phyloP scores from a whole-genome alignment of 345 rosid species.

The Laguncularia racemosa region DNA sequence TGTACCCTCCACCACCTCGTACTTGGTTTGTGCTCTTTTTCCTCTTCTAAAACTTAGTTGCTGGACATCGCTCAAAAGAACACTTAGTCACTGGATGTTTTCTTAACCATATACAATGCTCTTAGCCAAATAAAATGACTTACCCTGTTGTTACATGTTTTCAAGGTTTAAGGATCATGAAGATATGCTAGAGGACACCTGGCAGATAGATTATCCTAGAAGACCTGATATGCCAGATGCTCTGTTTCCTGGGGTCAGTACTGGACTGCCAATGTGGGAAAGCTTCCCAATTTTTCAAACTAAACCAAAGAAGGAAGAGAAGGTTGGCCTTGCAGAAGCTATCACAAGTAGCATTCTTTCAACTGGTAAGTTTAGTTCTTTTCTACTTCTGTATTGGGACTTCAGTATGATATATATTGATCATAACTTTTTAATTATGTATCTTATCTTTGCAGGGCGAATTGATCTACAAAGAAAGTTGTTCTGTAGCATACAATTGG shows the following conservation, averaged over 20 bases:
- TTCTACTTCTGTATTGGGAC: neutral
- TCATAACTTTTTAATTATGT: slow-evolving; percentile 7
- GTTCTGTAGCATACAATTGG: slow-evolving; percentile 84
- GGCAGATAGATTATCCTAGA: slow-evolving; percentile 74
- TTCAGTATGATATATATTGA: slow-evolving; percentile 1
- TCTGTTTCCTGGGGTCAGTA: slow-evolving; percentile 36
- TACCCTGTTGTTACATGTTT: neutral
- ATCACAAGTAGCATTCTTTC: slow-evolving; percentile 80
- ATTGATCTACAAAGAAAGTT: slow-evolving; percentile 85
- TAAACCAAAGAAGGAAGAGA: slow-evolving; percentile 90
- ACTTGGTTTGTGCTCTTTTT: slow-evolving; percentile 44
- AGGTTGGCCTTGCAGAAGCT: slow-evolving; percentile 94
- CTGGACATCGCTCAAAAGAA: too few relatives aligned
- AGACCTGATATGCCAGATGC: slow-evolving; percentile 50
- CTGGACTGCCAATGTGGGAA: slow-evolving; percentile 83
- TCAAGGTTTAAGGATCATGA: slow-evolving; percentile 79
- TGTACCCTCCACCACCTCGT: slow-evolving; percentile 79
- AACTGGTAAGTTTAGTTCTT: slow-evolving; percentile 44
- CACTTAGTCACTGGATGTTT: slow-evolving; percentile 1
- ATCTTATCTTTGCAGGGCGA: slow-evolving; percentile 48
- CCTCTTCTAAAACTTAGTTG: slow-evolving; percentile 2
- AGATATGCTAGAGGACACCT: slow-evolving; percentile 89
- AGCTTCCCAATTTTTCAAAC: slow-evolving; percentile 46
- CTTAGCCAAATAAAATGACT: too few relatives aligned
- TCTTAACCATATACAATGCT: neutral